Evolutionary conservation across 2,329 filamentous ascomycete genomes (phyloP).

Genomic region (Parasarocladium wereldwijsianum): DNA sequence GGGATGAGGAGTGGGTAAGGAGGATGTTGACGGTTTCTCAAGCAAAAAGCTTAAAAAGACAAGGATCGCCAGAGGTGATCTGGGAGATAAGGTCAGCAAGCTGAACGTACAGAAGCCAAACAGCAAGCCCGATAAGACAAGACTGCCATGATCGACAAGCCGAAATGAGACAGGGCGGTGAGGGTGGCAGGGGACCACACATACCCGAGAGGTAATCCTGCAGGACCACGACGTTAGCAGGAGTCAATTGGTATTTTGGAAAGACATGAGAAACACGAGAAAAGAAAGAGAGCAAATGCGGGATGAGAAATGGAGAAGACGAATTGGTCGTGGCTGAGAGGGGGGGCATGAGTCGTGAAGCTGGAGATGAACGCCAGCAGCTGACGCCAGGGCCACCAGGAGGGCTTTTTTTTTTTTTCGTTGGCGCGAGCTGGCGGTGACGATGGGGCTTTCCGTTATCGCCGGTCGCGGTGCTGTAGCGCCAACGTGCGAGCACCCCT

Average conservation of each 20-base stretch:
- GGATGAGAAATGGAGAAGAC: slow-evolving; percentile 4
- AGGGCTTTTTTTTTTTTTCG: too few species aligned
- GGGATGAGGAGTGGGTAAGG: slow-evolving; percentile 5
- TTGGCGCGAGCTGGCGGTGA: too few species aligned
- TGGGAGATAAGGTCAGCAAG: slow-evolving; percentile 11
- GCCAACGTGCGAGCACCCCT: not conserved
- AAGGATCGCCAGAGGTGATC: slow-evolving; percentile 28
- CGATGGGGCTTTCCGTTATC: slow-evolving; percentile 3
- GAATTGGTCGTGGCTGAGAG: too few species aligned
- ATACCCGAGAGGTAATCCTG: slow-evolving; percentile 67
- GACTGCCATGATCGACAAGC: not conserved
- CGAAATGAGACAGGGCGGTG: slow-evolving; percentile 27
- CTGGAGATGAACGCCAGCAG: too few species aligned
- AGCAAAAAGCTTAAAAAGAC: slow-evolving; percentile 14
- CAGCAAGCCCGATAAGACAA: not conserved
- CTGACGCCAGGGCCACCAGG: too few species aligned
- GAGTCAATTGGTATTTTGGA: slow-evolving; percentile 7
- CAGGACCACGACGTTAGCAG: slow-evolving; percentile 25
- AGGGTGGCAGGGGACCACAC: slow-evolving; percentile 19
- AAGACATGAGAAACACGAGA: slow-evolving; percentile 7
- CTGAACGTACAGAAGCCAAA: slow-evolving; percentile 7
- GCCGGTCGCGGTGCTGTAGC: slow-evolving; percentile 4
- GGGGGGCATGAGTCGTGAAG: too few species aligned
- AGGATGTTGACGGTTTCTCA: slow-evolving; percentile 11
- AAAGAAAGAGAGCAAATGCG: not conserved